phyloP scores from a whole-genome alignment of 2,329 filamentous ascomycete genomes.

The Cytospora piceicola region DNA sequence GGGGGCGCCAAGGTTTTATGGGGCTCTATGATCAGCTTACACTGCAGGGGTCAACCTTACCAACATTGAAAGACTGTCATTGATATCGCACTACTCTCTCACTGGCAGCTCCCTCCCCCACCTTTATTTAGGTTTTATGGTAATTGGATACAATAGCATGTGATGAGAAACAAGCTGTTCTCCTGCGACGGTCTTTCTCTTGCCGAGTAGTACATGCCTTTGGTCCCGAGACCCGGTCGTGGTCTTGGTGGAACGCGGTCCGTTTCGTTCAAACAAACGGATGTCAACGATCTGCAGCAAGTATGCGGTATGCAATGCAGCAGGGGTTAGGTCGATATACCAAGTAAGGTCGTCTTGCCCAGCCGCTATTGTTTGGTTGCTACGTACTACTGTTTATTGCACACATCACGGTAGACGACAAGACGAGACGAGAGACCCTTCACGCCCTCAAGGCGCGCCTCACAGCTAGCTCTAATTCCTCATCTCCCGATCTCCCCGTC shows the following conservation, averaged over 20 bases:
- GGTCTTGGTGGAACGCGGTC: conserved; percentile 14
- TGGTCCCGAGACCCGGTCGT: conserved; percentile 17
- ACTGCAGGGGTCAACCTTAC: not conserved
- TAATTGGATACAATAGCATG: no score
- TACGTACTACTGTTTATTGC: not conserved
- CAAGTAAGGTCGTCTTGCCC: not conserved
- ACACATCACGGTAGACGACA: not conserved
- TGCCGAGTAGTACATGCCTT: conserved; percentile 9
- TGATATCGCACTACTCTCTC: not conserved
- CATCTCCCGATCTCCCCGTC: not conserved
- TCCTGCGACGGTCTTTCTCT: not conserved
- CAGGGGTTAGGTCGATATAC: not conserved
- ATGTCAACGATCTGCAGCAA: conserved; percentile 15
- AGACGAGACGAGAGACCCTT: conserved; percentile 15
- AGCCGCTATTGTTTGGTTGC: not conserved
- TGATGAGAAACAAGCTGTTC: not conserved
- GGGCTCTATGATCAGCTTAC: not conserved
- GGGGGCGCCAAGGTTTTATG: not conserved
- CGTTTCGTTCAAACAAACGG: conserved; percentile 16
- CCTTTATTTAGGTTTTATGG: no score
- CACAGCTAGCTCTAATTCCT: conserved; percentile 8
- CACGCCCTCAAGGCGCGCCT: conserved; percentile 10
- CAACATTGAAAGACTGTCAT: not conserved
- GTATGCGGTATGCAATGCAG: no score
- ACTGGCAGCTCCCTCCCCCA: not conserved